Evolutionary conservation across 371 early-diverging fungal genomes (phyloP), one percentile per base, ranked within the genome.

Genomic region (Synchytrium microbalum): DNA sequence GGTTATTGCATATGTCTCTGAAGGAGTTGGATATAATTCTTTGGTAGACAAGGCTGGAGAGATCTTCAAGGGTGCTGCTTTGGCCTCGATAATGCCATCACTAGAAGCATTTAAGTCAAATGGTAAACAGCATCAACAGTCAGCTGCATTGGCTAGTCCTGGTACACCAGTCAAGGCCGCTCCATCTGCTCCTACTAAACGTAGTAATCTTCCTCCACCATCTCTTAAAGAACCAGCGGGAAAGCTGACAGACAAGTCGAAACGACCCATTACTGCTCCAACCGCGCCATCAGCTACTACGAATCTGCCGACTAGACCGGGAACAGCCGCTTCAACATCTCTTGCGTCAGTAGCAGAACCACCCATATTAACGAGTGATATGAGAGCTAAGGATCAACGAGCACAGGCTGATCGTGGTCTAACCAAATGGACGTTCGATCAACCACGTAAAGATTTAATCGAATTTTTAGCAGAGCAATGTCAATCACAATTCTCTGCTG

Each of bases 391-490:
- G 64, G 88, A 86, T 33, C 58, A 72, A 10, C 81, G 94, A 2
- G 85, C 88, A 26, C 78, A 80, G 24, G 84, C 85, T 25, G 93
- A 93, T 59, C 78, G 77, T 24, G 84, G 84, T 0, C 46, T 76
- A 61, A 69, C 30, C 58, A 83, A 86, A 71, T 92, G 87, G 90
- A 78, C 79, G 23, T 86, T 89, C 63, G 94, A 93, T 32, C 32
- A 24, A 53, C 86, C 89, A 19, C 81, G 92, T 8, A 66, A 78
- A 0, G 93, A 94, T 26, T 68, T 91, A 25, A 72, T 87, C 19
- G 84, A 84, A 8, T 75, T 79, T 26, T 72, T 93, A 23, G 67
- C 67, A 2, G 78, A 81, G 28, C 84, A 89, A 46, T 84, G 79
- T 53, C 78, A 83, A 19, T 69, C 70, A n/a, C 77, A 86, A 62